Evolutionary conservation across 371 early-diverging fungal species (phyloP).

Genomic region (Entomophthora muscae): DNA sequence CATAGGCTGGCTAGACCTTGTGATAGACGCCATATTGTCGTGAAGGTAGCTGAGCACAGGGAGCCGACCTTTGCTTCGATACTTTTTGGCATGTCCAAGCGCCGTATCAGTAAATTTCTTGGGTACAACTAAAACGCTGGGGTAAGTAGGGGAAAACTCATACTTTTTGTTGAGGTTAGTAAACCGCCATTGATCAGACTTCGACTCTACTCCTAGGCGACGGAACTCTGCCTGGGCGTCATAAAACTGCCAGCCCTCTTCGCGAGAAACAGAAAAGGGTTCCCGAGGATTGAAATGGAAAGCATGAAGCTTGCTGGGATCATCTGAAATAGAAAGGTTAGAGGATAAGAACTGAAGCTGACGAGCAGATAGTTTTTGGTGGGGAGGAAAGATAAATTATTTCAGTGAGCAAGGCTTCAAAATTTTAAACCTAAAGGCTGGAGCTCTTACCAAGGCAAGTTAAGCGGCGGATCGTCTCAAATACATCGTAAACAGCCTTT

Average conservation of each 20-base stretch:
- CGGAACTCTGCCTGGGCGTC: slow-evolving; percentile 61
- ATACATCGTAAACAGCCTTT: slow-evolving; percentile 55
- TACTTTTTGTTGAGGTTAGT: slow-evolving; percentile 56
- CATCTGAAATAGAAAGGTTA: slow-evolving; percentile 18
- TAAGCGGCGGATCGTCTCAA: slow-evolving; percentile 51
- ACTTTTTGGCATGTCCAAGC: slow-evolving; percentile 72
- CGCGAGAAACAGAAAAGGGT: slow-evolving; percentile 16
- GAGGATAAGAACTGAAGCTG: too few species aligned
- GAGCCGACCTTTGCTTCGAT: slow-evolving; percentile 77
- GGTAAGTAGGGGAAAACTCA: slow-evolving; percentile 81
- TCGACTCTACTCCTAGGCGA: slow-evolving; percentile 69
- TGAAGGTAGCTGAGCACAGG: slow-evolving; percentile 83
- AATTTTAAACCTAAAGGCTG: neutral
- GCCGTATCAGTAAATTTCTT: slow-evolving; percentile 74
- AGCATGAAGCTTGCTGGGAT: slow-evolving; percentile 63
- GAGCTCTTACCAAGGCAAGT: slow-evolving; percentile 32
- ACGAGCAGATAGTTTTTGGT: too few species aligned
- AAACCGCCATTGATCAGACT: slow-evolving; percentile 54
- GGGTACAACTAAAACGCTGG: slow-evolving; percentile 67
- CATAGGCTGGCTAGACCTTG: slow-evolving; percentile 86
- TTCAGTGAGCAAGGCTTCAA: too few species aligned
- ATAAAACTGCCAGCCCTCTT: slow-evolving; percentile 52
- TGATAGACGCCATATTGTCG: slow-evolving; percentile 67
- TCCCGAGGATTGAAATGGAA: slow-evolving; percentile 45
- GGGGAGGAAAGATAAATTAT: too few species aligned